Conservation (phyloP, 2,329 filamentous ascomycete genomes). For the Metarhizium guizhouense region DNA sequence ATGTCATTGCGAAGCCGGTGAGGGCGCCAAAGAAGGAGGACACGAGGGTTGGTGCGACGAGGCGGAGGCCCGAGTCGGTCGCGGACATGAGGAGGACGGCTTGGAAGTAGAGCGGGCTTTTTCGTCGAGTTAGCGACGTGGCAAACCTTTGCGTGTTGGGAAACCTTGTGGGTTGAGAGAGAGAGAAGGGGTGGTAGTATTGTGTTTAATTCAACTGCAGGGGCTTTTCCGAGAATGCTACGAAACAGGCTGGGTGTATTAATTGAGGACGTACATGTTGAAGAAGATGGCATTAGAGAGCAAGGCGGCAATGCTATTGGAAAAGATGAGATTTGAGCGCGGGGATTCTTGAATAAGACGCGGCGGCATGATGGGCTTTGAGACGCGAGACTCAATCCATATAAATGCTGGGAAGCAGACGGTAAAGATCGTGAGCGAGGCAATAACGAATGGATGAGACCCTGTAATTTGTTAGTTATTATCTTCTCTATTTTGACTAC, state of each 20-base stretch:
- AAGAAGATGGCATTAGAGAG: constrained; percentile 49
- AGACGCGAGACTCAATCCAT: constrained; percentile 39
- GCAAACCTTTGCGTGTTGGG: no score
- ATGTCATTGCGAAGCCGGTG: constrained; percentile 55
- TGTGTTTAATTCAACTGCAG: no score
- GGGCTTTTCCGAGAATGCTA: no score
- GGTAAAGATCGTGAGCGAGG: constrained; percentile 38
- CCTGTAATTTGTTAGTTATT: constrained; percentile 22
- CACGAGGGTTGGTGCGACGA: constrained; percentile 54
- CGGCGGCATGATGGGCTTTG: constrained; percentile 52
- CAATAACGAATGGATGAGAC: constrained; percentile 49
- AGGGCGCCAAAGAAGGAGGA: constrained; percentile 44
- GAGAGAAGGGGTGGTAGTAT: no score
- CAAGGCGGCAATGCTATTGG: constrained; percentile 43
- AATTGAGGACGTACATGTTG: constrained; percentile 40
- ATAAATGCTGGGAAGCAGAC: constrained; percentile 42
- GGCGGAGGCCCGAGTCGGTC: constrained; percentile 62
- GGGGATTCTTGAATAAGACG: constrained; percentile 40
- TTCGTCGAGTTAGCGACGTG: not conserved
- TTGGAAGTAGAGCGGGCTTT: constrained; percentile 65
- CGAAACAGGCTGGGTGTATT: no score
- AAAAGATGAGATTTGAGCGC: constrained; percentile 47
- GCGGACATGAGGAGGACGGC: constrained; percentile 62
- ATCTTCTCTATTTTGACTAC: no score
- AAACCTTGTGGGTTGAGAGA: no score